Evolutionary conservation across 305 asterid species (phyloP).

Genomic region (Galium porrigens): DNA sequence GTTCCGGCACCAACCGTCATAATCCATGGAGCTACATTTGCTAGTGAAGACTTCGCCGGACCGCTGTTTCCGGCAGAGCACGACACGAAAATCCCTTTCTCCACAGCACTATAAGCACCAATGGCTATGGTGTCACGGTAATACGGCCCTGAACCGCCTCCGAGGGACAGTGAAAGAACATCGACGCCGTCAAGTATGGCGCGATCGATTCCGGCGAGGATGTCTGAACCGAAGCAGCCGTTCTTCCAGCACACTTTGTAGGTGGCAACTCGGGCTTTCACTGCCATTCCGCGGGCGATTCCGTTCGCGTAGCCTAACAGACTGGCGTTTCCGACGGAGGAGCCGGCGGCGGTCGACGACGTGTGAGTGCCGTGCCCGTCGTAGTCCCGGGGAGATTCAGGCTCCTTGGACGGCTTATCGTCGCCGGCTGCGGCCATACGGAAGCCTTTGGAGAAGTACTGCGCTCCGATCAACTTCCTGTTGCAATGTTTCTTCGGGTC

Average conservation of each 20-base stretch:
- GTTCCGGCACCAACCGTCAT: slow-evolving; percentile 86
- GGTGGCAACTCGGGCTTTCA: slow-evolving; percentile 53
- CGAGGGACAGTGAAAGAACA: slow-evolving; percentile 63
- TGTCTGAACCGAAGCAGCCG: slow-evolving; percentile 64
- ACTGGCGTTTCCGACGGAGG: slow-evolving; percentile 47
- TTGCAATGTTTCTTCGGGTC: slow-evolving; percentile 27
- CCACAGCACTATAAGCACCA: slow-evolving; percentile 70
- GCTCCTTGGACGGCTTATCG: slow-evolving; percentile 9
- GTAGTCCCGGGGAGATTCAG: slow-evolving; percentile 27
- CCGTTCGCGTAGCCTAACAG: slow-evolving; percentile 67
- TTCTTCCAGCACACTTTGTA: slow-evolving; percentile 58
- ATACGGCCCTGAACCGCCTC: slow-evolving; percentile 62
- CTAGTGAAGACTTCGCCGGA: slow-evolving; percentile 38
- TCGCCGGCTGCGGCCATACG: slow-evolving; percentile 21
- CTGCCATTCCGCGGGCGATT: slow-evolving; percentile 70
- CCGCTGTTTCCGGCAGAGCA: slow-evolving; percentile 88
- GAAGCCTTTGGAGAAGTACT: slow-evolving; percentile 26
- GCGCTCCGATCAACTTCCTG: slow-evolving; percentile 30
- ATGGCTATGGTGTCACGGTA: slow-evolving; percentile 58
- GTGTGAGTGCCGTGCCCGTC: slow-evolving; percentile 91
- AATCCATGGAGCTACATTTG: slow-evolving; percentile 78
- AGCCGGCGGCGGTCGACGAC: slow-evolving; percentile 68
- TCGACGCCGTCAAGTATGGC: slow-evolving; percentile 73
- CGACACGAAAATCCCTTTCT: slow-evolving; percentile 61
- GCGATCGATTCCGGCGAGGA: slow-evolving; percentile 65